phyloP scores from a whole-genome alignment of 768 basidiomycete genomes.

The Rhodotorula graminis region DNA sequence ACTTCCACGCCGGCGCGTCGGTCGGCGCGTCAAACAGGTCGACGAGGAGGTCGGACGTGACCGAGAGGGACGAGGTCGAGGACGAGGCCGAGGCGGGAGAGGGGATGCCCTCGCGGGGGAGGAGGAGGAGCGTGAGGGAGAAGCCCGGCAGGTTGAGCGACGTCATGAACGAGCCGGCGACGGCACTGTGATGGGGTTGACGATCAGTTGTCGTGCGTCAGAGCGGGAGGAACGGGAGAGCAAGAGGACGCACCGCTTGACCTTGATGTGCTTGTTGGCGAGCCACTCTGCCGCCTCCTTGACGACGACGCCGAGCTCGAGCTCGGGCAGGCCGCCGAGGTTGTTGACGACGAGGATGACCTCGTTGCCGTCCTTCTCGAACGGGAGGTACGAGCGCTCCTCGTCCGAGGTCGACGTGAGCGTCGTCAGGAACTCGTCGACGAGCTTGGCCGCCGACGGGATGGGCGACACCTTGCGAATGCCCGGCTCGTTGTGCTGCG shows the following conservation, averaged over 20 bases:
- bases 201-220: no score
- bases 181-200: conserved; percentile 5
- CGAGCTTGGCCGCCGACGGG: conserved; percentile 42
- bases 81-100: not conserved
- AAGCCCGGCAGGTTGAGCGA: conserved; percentile 52
- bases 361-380: conserved; percentile 45
- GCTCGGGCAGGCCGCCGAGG: conserved; percentile 44
- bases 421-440: conserved; percentile 46
- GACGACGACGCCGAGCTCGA: conserved; percentile 42
- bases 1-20: conserved; percentile 42
- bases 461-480: conserved; percentile 43
- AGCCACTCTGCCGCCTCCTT: conserved; percentile 39
- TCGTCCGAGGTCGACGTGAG: conserved; percentile 47
- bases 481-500: conserved; percentile 50
- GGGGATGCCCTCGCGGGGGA: conserved; percentile 43
- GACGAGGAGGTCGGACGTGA: conserved; percentile 45
- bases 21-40: conserved; percentile 46
- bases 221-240: no score
- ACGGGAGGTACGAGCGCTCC: conserved; percentile 49
- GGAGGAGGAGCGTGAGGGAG: conserved; percentile 48
- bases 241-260: conserved; percentile 31
- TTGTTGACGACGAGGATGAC: conserved; percentile 50
- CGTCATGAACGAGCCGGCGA: conserved; percentile 44
- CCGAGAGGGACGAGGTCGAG: not conserved
- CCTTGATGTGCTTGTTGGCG: conserved; percentile 33